Evolutionary conservation across 2,329 filamentous ascomycete genomes (phyloP).

Genomic region (Cytospora chrysosperma): DNA sequence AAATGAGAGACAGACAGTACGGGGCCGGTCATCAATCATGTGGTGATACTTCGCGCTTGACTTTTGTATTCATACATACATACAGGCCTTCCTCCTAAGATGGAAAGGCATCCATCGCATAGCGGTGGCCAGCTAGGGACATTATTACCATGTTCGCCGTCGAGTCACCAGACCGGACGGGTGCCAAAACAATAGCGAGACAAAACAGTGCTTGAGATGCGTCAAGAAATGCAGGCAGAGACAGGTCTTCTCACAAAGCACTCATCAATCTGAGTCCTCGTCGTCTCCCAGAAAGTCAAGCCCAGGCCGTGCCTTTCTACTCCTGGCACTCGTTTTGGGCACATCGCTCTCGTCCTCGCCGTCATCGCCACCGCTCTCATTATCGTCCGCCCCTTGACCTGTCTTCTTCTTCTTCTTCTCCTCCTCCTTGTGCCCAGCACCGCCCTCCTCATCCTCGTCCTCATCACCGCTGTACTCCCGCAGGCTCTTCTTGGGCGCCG

Average conservation of each 20-base stretch:
- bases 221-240: not conserved
- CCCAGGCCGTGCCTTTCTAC: slow-evolving; percentile 49
- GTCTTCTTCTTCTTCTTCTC: slow-evolving; percentile 32
- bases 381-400: slow-evolving; percentile 29
- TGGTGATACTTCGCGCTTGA: not conserved
- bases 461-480: slow-evolving; percentile 36
- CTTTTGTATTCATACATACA: not conserved
- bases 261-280: slow-evolving; percentile 61
- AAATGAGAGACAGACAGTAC: slow-evolving; percentile 29
- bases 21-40: no score
- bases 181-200: not conserved
- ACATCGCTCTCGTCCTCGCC: slow-evolving; percentile 36
- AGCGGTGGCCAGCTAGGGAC: not conserved
- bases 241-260: not conserved
- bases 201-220: not conserved
- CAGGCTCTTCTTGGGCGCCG: slow-evolving; percentile 35
- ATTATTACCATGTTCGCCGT: not conserved
- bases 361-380: slow-evolving; percentile 33
- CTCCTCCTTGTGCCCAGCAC: no score
- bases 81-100: no score
- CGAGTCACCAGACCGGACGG: not conserved
- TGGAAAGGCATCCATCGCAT: not conserved
- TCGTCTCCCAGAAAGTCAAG: slow-evolving; percentile 69
- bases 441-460: slow-evolving; percentile 34
- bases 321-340: slow-evolving; percentile 43